Conservation (phyloP, 1,284 basidiomycete species). For the Inonotus obliquus region DNA sequence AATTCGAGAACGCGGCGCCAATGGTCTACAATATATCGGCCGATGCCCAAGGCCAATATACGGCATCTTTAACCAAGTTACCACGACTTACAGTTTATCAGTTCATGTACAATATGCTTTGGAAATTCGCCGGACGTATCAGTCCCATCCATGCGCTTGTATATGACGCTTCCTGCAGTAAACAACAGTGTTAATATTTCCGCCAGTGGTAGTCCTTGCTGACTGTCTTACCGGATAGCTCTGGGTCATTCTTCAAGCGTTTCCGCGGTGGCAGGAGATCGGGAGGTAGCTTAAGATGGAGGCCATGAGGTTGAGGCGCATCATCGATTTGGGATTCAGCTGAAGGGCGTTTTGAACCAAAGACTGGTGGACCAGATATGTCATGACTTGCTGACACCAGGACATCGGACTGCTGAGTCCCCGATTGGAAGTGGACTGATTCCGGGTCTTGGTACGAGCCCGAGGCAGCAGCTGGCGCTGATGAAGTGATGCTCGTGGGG, state of each 20-base stretch:
- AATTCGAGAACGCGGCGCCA: background rate
- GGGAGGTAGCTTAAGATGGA: background rate
- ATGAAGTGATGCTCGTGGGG: slow-evolving; percentile 8
- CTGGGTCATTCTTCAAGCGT: slow-evolving; percentile 1
- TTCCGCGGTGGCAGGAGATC: slow-evolving; percentile 2
- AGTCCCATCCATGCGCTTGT: background rate
- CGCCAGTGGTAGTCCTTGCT: background rate
- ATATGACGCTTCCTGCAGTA: background rate
- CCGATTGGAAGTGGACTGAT: background rate
- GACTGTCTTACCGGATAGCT: background rate
- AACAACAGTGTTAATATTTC: background rate
- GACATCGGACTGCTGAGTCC: background rate
- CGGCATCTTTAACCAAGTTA: background rate
- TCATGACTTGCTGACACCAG: background rate
- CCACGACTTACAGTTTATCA: slow-evolving; percentile 61
- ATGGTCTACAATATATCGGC: slow-evolving; percentile 7
- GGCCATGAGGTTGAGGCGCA: background rate
- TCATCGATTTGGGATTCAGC: background rate
- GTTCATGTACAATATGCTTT: slow-evolving; percentile 54
- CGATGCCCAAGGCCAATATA: slow-evolving; percentile 7
- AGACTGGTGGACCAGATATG: slow-evolving; percentile 1
- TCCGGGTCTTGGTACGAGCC: slow-evolving; percentile 2
- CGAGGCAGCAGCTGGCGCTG: slow-evolving; percentile 1
- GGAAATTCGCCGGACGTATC: background rate
- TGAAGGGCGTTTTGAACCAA: background rate